Evolutionary conservation across 257 asterid genomes (phyloP).

Genomic region (Nicotiana obtusifolia): DNA sequence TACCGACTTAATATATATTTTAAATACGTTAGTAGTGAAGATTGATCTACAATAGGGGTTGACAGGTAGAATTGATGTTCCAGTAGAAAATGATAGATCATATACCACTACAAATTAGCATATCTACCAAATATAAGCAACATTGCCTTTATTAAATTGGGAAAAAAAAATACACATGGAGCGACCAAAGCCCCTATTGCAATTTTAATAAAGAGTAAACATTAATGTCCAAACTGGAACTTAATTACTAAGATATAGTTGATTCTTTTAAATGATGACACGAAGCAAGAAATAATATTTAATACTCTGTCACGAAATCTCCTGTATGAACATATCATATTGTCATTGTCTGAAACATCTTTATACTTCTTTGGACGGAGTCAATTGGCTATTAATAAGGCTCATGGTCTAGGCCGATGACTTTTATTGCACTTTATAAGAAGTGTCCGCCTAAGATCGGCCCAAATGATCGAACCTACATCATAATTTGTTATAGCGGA

Average conservation of each 20-base stretch:
- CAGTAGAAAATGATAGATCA: background rate
- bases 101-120: background rate
- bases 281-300: background rate
- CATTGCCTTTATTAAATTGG: background rate
- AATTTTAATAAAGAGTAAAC: background rate
- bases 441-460: no score
- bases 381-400: no score
- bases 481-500: no score
- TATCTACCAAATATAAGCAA: background rate
- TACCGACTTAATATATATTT: background rate
- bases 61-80: background rate
- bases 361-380: no score
- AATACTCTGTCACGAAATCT: background rate
- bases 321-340: background rate
- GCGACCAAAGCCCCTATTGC: background rate
- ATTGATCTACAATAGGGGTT: background rate
- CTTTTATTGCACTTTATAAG: no score
- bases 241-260: background rate
- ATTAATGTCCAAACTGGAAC: background rate
- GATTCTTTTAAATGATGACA: background rate
- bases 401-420: no score
- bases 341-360: background rate
- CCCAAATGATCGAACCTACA: no score
- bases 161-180: background rate
- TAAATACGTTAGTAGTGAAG: background rate